Conservation (phyloP, 116 monocot species). For the Posidonia oceanica region DNA sequence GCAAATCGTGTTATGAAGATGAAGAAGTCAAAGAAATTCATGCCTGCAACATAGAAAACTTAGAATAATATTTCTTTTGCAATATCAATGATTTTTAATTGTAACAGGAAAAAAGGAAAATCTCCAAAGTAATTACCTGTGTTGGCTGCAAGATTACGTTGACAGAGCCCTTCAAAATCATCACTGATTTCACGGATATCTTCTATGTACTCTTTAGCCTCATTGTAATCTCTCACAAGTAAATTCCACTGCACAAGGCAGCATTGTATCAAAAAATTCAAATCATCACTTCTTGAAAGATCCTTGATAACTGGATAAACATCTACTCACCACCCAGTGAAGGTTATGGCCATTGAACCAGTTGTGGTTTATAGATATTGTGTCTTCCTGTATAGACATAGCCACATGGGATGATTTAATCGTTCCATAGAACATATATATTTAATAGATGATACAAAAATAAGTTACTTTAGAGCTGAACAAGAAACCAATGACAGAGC, state of each 20-base stretch:
- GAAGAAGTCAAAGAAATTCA: conserved; percentile 94
- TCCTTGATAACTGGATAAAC: background rate
- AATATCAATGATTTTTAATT: no score
- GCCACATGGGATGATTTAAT: background rate
- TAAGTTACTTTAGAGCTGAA: background rate
- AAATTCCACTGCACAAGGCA: conserved; percentile 29
- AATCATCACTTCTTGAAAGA: background rate
- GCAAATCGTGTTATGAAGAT: conserved; percentile 53
- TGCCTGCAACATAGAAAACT: conserved; percentile 27
- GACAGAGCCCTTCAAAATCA: conserved; percentile 93
- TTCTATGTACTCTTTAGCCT: conserved; percentile 55
- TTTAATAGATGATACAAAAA: background rate
- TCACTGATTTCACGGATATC: conserved; percentile 84
- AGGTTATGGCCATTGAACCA: conserved; percentile 97
- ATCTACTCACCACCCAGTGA: conserved; percentile 73
- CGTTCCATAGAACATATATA: background rate
- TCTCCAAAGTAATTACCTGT: conserved; percentile 31
- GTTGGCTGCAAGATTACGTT: conserved; percentile 90
- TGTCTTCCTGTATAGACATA: conserved; percentile 60
- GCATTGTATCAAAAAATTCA: background rate
- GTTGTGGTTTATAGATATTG: conserved; percentile 98
- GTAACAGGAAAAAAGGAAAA: background rate
- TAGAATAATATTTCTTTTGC: no score
- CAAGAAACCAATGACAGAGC: background rate
- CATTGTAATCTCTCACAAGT: conserved; percentile 9